phyloP scores from a whole-genome alignment of 208 protist species.

The Angomonas deanei region DNA sequence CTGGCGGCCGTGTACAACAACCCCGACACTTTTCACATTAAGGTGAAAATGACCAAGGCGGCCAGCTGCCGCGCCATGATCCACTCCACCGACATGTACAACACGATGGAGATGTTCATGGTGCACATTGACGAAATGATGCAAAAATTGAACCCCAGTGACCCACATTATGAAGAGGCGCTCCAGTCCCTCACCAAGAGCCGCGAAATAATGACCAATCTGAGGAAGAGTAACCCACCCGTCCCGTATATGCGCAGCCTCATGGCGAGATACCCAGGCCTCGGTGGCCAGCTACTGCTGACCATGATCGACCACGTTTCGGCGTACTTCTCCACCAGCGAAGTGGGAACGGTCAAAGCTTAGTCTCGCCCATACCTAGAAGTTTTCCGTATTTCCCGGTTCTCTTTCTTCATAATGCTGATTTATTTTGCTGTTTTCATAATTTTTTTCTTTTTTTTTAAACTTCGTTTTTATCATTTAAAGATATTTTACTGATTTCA shows the following conservation, averaged over 20 bases:
- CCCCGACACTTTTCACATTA: slow-evolving; percentile 80
- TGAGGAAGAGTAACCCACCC: slow-evolving; percentile 18
- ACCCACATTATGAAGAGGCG: slow-evolving; percentile 25
- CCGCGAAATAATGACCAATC: slow-evolving; percentile 18
- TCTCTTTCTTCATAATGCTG: neutral
- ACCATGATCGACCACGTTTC: slow-evolving; percentile 37
- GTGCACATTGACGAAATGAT: slow-evolving; percentile 34
- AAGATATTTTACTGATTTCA: neutral
- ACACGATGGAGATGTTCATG: slow-evolving; percentile 27
- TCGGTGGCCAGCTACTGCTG: slow-evolving; percentile 43
- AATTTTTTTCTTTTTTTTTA: slow-evolving; percentile 7
- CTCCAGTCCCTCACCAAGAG: slow-evolving; percentile 15
- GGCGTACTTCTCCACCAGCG: slow-evolving; percentile 23
- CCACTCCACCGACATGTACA: slow-evolving; percentile 29
- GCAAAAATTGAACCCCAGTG: slow-evolving; percentile 19
- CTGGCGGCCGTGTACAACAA: slow-evolving; percentile 94
- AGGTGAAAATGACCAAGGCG: slow-evolving; percentile 92
- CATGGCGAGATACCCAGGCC: slow-evolving; percentile 44
- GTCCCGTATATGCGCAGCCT: slow-evolving; percentile 32
- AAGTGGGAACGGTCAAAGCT: neutral
- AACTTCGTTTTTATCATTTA: neutral
- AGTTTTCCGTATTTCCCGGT: neutral
- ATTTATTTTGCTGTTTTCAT: no score
- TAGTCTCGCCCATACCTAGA: neutral
- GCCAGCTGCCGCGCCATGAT: slow-evolving; percentile 59